Percentiles rank a stretch among this genome's conserved stretches.
These are phyloP conservation scores for Aspergillus caelatus DNA, from an alignment of 2,329 filamentous ascomycete species.

Conservation along the genomic window DNA sequence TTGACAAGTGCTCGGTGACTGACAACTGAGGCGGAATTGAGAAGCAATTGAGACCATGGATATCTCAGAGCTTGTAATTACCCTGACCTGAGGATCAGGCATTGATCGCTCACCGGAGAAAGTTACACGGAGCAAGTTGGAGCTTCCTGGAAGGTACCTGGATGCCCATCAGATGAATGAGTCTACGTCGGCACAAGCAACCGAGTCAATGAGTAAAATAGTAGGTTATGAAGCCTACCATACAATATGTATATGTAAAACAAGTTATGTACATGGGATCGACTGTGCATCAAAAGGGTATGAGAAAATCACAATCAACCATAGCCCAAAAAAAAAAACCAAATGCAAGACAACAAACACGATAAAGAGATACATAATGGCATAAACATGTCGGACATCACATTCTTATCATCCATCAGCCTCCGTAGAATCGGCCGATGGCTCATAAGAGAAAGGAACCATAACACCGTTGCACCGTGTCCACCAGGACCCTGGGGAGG, in stretches of 20 bases:
- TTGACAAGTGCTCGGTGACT: too few species aligned
- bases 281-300: slow-evolving; percentile 25
- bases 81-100: not conserved
- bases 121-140: not conserved
- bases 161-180: not conserved
- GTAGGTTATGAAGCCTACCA: slow-evolving; percentile 13
- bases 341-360: slow-evolving; percentile 16
- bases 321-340: slow-evolving; percentile 14
- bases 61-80: not conserved
- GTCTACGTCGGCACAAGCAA: not conserved
- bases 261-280: slow-evolving; percentile 36
- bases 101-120: not conserved
- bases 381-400: slow-evolving; percentile 33
- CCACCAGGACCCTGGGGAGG: slow-evolving; percentile 14
- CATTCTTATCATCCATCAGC: slow-evolving; percentile 36
- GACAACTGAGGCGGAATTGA: too few species aligned
- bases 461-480: slow-evolving; percentile 22
- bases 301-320: slow-evolving; percentile 20
- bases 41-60: too few species aligned
- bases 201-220: not conserved
- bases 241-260: slow-evolving; percentile 30
- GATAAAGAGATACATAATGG: slow-evolving; percentile 33
- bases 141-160: not conserved
- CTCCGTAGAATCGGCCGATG: slow-evolving; percentile 25
- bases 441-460: slow-evolving; percentile 20